Conservation (phyloP, 208 protist genomes). For the Leishmania braziliensis region DNA sequence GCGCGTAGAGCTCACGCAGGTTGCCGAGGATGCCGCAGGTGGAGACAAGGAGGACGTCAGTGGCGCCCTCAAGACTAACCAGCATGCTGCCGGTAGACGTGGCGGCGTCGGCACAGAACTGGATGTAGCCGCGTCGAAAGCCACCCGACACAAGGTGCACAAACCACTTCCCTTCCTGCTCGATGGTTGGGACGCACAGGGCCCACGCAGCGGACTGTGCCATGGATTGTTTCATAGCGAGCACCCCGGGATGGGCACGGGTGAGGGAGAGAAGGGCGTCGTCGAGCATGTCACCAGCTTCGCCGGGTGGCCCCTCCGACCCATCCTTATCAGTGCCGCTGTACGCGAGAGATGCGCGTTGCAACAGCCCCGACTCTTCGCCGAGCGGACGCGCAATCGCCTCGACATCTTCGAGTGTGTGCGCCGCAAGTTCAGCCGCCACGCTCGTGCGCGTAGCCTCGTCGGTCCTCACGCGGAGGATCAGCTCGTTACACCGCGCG, state of each 20-base stretch:
- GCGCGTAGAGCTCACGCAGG: conserved; percentile 56
- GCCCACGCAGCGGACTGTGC: conserved; percentile 15
- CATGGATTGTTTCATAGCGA: conserved; percentile 4
- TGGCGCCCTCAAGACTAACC: conserved; percentile 57
- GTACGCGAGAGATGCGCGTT: conserved; percentile 34
- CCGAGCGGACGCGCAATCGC: conserved; percentile 57
- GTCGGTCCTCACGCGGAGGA: conserved; percentile 24
- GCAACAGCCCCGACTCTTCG: conserved; percentile 47
- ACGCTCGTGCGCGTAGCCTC: conserved; percentile 37
- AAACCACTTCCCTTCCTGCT: conserved; percentile 72
- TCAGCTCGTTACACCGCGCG: conserved; percentile 46
- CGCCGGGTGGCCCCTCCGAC: not conserved
- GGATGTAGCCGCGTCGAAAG: conserved; percentile 41
- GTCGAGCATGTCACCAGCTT: conserved; percentile 28
- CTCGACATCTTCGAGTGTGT: conserved; percentile 36
- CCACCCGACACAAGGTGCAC: conserved; percentile 33
- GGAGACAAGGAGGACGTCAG: conserved; percentile 49
- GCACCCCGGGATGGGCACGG: conserved; percentile 22
- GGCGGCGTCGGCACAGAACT: conserved; percentile 50
- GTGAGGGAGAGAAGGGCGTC: conserved; percentile 36
- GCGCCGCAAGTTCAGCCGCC: conserved; percentile 35
- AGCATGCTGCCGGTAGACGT: conserved; percentile 53
- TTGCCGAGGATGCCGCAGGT: conserved; percentile 40
- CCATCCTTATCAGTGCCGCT: not conserved
- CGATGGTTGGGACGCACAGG: conserved; percentile 39